Percentiles rank a stretch among this genome's conserved stretches.
Evolutionary conservation across 495 filamentous ascomycete genomes (phyloP).

Genomic region (Penicillium angulare): DNA sequence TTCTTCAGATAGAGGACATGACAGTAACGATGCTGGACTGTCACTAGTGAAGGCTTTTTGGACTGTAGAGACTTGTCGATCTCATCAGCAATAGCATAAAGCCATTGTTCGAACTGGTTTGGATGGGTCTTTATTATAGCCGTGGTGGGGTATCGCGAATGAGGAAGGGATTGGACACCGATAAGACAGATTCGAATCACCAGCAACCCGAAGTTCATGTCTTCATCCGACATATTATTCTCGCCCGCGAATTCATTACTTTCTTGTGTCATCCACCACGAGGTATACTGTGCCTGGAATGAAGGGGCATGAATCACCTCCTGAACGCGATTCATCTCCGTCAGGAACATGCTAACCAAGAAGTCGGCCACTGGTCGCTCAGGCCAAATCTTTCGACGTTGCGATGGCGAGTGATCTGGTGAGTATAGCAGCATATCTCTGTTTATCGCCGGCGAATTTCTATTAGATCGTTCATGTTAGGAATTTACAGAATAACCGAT

Average conservation of each 20-base stretch:
- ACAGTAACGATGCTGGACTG: slow-evolving; percentile 15
- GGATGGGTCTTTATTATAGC: slow-evolving; percentile 5
- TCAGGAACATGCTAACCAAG: slow-evolving; percentile 14
- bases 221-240: slow-evolving; percentile 5
- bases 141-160: slow-evolving; percentile 13
- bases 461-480: not conserved
- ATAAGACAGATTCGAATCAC: slow-evolving; percentile 20
- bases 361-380: slow-evolving; percentile 15
- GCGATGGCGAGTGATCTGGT: not conserved
- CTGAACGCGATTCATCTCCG: slow-evolving; percentile 15
- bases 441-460: not conserved
- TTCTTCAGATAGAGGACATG: slow-evolving; percentile 16
- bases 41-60: slow-evolving; percentile 8
- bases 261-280: slow-evolving; percentile 16
- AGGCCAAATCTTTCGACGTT: slow-evolving; percentile 9
- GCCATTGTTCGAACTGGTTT: slow-evolving; percentile 10
- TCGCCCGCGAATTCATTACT: not conserved
- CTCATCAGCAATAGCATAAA: slow-evolving; percentile 11
- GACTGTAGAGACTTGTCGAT: slow-evolving; percentile 7
- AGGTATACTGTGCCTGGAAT: slow-evolving; percentile 13
- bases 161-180: slow-evolving; percentile 16
- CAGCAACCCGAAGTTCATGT: slow-evolving; percentile 18
- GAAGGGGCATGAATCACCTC: slow-evolving; percentile 12
- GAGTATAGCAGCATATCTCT: not conserved
- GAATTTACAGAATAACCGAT: not conserved